Percentiles rank a stretch among this genome's conserved stretches.
Conservation (phyloP, 495 filamentous ascomycete species). For the Bryoglossum gracile region DNA sequence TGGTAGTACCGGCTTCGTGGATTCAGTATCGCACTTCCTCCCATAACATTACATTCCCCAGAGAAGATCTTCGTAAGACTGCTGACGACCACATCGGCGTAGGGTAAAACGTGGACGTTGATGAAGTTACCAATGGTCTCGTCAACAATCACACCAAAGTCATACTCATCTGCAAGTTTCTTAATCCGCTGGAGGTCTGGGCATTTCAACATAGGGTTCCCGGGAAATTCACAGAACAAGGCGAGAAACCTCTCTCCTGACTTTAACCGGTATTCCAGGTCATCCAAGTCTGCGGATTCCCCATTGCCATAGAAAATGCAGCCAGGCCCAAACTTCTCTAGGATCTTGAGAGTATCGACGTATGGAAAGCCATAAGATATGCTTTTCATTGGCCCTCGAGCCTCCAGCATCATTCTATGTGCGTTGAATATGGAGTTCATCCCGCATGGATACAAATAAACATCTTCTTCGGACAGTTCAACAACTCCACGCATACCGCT, state of each 20-base stretch:
- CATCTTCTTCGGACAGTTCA: conserved; percentile 77
- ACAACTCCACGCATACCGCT: conserved; percentile 45
- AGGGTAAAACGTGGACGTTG: conserved; percentile 85
- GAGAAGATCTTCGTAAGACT: conserved; percentile 96
- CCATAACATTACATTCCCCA: conserved; percentile 97
- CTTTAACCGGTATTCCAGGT: conserved; percentile 65
- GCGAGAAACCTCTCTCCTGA: conserved; percentile 72
- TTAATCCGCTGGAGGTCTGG: conserved; percentile 80
- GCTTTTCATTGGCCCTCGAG: conserved; percentile 54
- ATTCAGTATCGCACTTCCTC: conserved; percentile 81
- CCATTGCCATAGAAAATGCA: conserved; percentile 87
- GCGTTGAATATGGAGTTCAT: conserved; percentile 94
- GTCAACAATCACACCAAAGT: conserved; percentile 87
- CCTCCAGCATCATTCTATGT: conserved; percentile 62
- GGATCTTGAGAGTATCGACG: conserved; percentile 89
- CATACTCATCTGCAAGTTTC: conserved; percentile 68
- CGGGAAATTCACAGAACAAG: conserved; percentile 90
- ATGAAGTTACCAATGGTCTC: conserved; percentile 95
- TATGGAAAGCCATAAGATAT: conserved; percentile 86
- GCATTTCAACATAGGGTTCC: conserved; percentile 80
- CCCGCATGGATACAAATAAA: conserved; percentile 79
- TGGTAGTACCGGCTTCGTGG: conserved; percentile 67
- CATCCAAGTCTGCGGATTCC: conserved; percentile 73
- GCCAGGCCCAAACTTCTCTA: conserved; percentile 91
- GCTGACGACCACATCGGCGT: conserved; percentile 85